phyloP scores from a whole-genome alignment of 176 grass and related monocot genomes.

The Olyra latifolia region DNA sequence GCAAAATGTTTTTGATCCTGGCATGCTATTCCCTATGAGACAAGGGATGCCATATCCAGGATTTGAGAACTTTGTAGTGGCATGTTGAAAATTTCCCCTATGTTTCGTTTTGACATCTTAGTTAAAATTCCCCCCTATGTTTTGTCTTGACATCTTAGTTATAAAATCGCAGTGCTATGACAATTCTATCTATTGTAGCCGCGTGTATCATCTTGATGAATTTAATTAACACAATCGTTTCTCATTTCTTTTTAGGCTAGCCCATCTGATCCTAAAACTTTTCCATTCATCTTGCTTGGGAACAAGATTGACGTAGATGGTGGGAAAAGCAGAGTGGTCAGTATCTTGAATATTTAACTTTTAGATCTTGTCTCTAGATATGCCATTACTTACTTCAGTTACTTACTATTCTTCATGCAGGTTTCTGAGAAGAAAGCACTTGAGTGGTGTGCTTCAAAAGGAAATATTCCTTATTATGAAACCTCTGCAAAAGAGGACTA shows the following conservation, averaged over 20 bases:
- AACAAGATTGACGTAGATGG: constrained; percentile 99
- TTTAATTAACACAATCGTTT: constrained; percentile 19
- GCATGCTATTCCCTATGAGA: too few species aligned
- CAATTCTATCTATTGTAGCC: constrained; percentile 27
- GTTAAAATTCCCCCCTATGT: not conserved
- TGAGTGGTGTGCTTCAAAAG: constrained; percentile 93
- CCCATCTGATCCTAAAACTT: constrained; percentile 82
- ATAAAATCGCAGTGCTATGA: constrained; percentile 1
- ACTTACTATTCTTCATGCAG: constrained; percentile 37
- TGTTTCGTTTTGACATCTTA: constrained; percentile 14
- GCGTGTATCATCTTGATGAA: constrained; percentile 21
- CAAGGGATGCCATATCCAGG: too few species aligned
- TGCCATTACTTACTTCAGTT: constrained; percentile 5
- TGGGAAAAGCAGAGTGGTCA: constrained; percentile 99
- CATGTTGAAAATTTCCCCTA: not conserved
- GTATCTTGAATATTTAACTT: constrained; percentile 26
- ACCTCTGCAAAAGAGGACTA: constrained; percentile 96
- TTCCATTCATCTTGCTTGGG: constrained; percentile 96
- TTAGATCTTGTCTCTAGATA: constrained; percentile 16
- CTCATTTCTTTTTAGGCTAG: constrained; percentile 68
- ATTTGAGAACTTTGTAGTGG: too few species aligned
- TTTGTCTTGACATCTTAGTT: constrained; percentile 6
- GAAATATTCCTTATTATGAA: constrained; percentile 94
- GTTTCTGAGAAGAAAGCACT: constrained; percentile 95
- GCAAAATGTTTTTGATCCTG: too few species aligned